These are phyloP conservation scores for Sutorius australiensis DNA, from an alignment of 768 basidiomycete genomes.

Conservation along the genomic window DNA sequence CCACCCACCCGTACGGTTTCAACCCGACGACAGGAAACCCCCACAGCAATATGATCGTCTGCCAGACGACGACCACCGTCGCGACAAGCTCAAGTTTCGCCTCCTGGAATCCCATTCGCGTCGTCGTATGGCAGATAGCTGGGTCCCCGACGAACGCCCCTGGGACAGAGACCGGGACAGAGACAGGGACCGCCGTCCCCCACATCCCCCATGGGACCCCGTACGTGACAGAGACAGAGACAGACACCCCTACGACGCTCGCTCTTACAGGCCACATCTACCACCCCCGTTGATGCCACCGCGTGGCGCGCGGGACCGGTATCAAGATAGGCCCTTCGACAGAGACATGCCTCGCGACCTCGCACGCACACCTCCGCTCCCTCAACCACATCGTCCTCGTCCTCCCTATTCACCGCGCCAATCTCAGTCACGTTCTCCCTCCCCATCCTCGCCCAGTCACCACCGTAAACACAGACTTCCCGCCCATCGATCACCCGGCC, in stretches of 20 bases:
- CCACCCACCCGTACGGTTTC: slow-evolving; percentile 33
- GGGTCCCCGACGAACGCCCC: slow-evolving; percentile 27
- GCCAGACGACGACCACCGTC: slow-evolving; percentile 45
- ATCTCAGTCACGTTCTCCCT: slow-evolving; percentile 39
- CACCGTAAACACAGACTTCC: slow-evolving; percentile 33
- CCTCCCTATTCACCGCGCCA: slow-evolving; percentile 21
- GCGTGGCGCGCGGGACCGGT: slow-evolving; percentile 24
- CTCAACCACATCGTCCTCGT: slow-evolving; percentile 18
- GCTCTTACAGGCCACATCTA: slow-evolving; percentile 17
- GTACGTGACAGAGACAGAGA: slow-evolving; percentile 25
- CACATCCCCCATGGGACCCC: slow-evolving; percentile 17
- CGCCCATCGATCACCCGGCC: slow-evolving; percentile 35
- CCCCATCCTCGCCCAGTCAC: slow-evolving; percentile 34
- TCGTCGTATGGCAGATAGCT: slow-evolving; percentile 21
- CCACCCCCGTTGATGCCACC: slow-evolving; percentile 3
- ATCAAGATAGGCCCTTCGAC: slow-evolving; percentile 20
- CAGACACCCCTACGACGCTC: slow-evolving; percentile 17
- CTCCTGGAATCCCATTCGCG: background rate
- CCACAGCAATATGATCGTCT: slow-evolving; percentile 36
- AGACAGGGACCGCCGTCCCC: slow-evolving; percentile 28
- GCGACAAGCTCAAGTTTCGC: slow-evolving; percentile 23
- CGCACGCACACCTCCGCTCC: slow-evolving; percentile 21
- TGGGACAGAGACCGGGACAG: slow-evolving; percentile 22
- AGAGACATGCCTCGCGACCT: slow-evolving; percentile 22
- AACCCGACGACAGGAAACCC: slow-evolving; percentile 25